Percentiles rank a stretch among this genome's conserved stretches.
phyloP scores from a whole-genome alignment of 2,329 filamentous ascomycete species.

The Trichoderma atroviride region DNA sequence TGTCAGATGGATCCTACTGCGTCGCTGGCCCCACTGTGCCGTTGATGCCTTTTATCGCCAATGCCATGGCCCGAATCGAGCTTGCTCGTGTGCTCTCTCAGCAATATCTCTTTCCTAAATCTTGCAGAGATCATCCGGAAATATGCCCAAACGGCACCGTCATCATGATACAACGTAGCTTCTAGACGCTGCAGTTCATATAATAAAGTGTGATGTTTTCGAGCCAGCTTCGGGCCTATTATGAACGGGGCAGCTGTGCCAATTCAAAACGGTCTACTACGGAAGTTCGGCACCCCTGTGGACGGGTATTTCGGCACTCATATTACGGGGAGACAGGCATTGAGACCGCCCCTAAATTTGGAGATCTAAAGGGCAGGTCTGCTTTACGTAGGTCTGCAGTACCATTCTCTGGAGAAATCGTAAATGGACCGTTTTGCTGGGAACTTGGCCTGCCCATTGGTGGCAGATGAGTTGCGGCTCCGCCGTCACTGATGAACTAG shows the following conservation, averaged over 20 bases:
- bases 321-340: constrained; percentile 7
- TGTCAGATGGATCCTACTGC: background rate
- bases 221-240: constrained; percentile 19
- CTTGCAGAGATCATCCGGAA: background rate
- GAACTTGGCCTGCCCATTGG: constrained; percentile 2
- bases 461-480: background rate
- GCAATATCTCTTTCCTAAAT: background rate
- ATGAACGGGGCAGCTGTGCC: constrained; percentile 11
- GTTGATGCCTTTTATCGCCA: background rate
- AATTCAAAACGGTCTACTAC: constrained; percentile 2
- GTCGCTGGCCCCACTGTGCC: background rate
- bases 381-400: background rate
- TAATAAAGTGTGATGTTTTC: background rate
- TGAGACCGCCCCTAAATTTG: background rate
- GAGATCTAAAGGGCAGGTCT: constrained; percentile 21
- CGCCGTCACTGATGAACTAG: background rate
- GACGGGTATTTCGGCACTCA: constrained; percentile 23
- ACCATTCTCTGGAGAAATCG: background rate
- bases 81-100: background rate
- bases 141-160: background rate
- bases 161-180: background rate
- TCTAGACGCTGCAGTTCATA: background rate
- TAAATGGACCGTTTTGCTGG: constrained; percentile 11
- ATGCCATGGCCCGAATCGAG: background rate
- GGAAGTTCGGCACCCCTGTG: constrained; percentile 22